Evolutionary conservation across 2,329 filamentous ascomycete species (phyloP), one percentile per base, ranked within the genome.

Genomic region (Phoma sp.): DNA sequence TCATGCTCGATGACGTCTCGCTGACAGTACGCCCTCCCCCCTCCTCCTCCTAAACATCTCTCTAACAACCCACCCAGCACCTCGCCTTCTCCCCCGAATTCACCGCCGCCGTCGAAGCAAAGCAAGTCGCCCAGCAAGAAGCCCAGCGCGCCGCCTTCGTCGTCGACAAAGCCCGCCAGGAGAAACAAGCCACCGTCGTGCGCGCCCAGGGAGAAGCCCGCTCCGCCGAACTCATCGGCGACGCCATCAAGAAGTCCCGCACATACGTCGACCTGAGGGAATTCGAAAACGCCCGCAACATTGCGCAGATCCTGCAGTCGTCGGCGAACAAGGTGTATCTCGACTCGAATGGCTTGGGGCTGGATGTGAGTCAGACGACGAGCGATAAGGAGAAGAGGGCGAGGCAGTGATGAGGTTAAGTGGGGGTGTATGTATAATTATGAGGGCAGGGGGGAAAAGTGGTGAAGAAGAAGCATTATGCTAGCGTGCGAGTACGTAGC

Each of bases 161-260:
- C 46, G 95, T 99, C 64, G 95, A 99, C 87, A 97, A 98, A 82
- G 95, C 95, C 47, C 89, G 95, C 65, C 95, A 99, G 80, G 95
- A 99, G 85, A 99, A 99, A 84, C 95, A 99, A 81, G 95, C 95
- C 68, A 97, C 93, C 82, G 92, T 99, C 50, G 95, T 99, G 74
- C 92, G 92, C 80, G 95, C 95, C 4, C 95, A 98, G 87, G 95
- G 95, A 92, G 95, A 99, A 81, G 95, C 95, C 42, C 91, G 95
- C 64, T 98, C 95, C 32, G 95, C 95, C 39, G 93, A 99, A 80
- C 88, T 99, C 61, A 97, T 99, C 71, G 95, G 95, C 78, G 95
- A 99, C 47, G 95, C 95, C 58, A 96, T 99, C 87, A 99, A 98
- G 91, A 99, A 98, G 89, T 96, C 85, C 82, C 90, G 93, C 80